Conservation (phyloP, 148 eudicot species). For the Rhododendron ovatum region DNA sequence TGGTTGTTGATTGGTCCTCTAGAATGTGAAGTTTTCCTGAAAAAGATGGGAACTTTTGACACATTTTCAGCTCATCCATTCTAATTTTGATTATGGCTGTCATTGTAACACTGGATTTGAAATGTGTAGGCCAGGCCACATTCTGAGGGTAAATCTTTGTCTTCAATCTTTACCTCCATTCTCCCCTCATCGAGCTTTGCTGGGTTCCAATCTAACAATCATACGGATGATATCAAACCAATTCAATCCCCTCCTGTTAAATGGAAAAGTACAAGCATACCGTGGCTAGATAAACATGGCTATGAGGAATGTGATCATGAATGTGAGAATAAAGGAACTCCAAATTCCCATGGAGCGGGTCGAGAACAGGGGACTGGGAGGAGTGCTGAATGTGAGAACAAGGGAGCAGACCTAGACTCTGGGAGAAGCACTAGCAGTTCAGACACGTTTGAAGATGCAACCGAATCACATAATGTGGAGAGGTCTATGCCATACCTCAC, state of each 20-base stretch:
- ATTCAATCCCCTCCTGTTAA: slow-evolving; percentile 48
- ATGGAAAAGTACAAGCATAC: slow-evolving; percentile 48
- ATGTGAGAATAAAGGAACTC: slow-evolving; percentile 24
- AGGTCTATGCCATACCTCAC: slow-evolving; percentile 60
- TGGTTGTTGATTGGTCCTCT: background rate
- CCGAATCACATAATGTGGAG: slow-evolving; percentile 32
- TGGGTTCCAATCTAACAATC: slow-evolving; percentile 21
- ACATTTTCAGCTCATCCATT: background rate
- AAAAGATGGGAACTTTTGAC: background rate
- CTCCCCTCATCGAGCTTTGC: slow-evolving; percentile 41
- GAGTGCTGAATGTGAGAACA: slow-evolving; percentile 9
- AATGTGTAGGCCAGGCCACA: slow-evolving; percentile 55
- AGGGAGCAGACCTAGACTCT: slow-evolving; percentile 22
- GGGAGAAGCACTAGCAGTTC: slow-evolving; percentile 32
- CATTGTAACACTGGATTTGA: slow-evolving; percentile 28
- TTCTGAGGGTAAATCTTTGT: slow-evolving; percentile 40
- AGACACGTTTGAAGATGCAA: slow-evolving; percentile 70
- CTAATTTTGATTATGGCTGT: background rate
- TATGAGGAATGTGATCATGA: slow-evolving; percentile 26
- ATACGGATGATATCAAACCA: slow-evolving; percentile 33
- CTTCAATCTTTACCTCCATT: slow-evolving; percentile 57
- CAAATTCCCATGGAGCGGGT: slow-evolving; percentile 19
- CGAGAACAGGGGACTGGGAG: slow-evolving; percentile 31
- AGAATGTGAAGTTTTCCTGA: background rate
- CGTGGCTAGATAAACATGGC: slow-evolving; percentile 34